Base-by-base conservation (phyloP, 2,329 filamentous ascomycete genomes). In the Pseudohalonectria lignicola region DNA sequence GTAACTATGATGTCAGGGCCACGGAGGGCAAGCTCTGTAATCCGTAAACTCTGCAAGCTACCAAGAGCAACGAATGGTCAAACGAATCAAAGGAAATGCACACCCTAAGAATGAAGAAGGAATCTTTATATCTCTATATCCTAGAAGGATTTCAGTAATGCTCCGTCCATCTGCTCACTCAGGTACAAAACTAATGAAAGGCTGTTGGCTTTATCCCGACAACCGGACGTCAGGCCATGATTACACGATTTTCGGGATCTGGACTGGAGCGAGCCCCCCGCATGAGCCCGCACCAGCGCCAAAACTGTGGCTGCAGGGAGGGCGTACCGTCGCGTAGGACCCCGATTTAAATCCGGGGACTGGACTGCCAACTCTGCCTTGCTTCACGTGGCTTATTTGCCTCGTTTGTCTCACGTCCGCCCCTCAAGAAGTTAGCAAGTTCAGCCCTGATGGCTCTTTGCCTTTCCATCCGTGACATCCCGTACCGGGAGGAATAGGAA, bases 161-260 rank as follows among this genome's bases (percentile, higher is more conserved):
- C 23, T 26, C 23, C 8, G 7, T 26, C 23, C 8, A 8, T 26
- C 23, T 12, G 12, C 23, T 8, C 23, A 26, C 23, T 12, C 12
- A 26, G 8, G 8, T 7, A 12, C 23, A 26, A 26, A 26, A 26
- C 7, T 26, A 26, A 26, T 26, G n/a, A n/a, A n/a, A n/a, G n/a
- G 8, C 12, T 26, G 8, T 26, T 26, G 23, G 12, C 23, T 7
- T 26, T 8, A 26, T 12, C 23, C 7, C 23, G 23, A 8, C 23
- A 26, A 26, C 7, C 23, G 7, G 18, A 15, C 13, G 31, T 34
- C 31, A 34, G 31, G 31, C 31, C 31, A 34, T 34, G 31, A 21
- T 34, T 34, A 19, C 31, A 34, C 17, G 31, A 34, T 34, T 19
- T 21, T 34, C 31, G 31, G 31, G 31, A 34, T 34, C 31, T 34